These are phyloP conservation scores for Ananas comosus DNA, from an alignment of 176 grass and related monocot species.

Conservation along the genomic window DNA sequence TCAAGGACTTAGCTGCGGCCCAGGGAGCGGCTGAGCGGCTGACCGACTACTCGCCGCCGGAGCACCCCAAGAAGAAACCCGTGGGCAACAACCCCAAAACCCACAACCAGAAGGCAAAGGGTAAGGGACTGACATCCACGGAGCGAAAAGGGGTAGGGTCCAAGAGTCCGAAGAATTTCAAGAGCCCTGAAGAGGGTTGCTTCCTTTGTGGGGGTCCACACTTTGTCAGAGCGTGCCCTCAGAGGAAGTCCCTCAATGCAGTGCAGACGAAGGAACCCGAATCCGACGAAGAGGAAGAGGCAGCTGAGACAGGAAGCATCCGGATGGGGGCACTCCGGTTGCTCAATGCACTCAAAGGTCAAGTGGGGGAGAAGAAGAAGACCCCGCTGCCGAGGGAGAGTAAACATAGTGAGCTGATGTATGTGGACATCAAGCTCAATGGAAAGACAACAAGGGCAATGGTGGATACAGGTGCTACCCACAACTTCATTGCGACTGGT, in stretches of 20 bases:
- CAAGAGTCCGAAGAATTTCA: not conserved
- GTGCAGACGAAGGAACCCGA: not conserved
- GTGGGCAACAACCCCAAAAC: not conserved
- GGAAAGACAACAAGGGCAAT: not conserved
- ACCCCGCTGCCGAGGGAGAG: not conserved
- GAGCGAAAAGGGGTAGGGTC: not conserved
- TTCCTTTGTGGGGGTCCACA: not conserved
- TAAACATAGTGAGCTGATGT: not conserved
- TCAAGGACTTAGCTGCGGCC: not conserved
- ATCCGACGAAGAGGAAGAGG: not conserved
- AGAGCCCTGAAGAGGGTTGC: not conserved
- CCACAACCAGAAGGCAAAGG: not conserved
- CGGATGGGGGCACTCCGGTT: not conserved
- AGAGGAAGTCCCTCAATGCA: not conserved
- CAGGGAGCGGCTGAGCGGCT: not conserved
- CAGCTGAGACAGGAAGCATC: not conserved
- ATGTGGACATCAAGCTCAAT: not conserved
- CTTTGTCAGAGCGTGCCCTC: not conserved
- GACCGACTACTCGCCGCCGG: not conserved
- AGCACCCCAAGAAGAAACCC: not conserved
- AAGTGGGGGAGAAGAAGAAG: not conserved
- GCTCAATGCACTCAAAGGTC: not conserved
- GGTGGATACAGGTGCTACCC: not conserved
- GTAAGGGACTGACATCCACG: not conserved
- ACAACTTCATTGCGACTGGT: not conserved